Evolutionary conservation across 768 basidiomycete species (phyloP).

Genomic region (Fibroporia radiculosa): DNA sequence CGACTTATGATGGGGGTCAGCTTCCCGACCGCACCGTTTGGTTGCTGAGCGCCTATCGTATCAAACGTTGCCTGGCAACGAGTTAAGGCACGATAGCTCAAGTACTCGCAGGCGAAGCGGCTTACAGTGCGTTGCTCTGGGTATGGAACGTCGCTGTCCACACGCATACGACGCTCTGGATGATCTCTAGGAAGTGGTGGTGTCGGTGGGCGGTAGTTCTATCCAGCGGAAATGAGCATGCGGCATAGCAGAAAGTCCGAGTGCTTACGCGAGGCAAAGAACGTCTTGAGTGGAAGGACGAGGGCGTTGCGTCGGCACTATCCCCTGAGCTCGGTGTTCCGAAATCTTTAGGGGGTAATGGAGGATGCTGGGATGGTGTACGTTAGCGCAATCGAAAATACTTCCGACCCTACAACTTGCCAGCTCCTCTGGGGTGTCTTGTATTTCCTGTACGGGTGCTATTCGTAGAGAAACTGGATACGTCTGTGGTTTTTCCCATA

Average conservation of each 20-base stretch:
- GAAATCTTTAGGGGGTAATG: too few species aligned
- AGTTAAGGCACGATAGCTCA: too few species aligned
- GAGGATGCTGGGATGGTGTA: background rate
- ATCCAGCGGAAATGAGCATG: slow-evolving; percentile 1
- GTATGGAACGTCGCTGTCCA: background rate
- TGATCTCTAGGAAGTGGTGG: slow-evolving; percentile 21
- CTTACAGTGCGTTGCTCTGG: background rate
- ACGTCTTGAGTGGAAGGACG: slow-evolving; percentile 8
- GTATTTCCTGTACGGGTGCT: too few species aligned
- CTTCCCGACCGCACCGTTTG: too few species aligned
- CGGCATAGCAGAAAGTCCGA: background rate
- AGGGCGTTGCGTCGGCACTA: slow-evolving; percentile 1
- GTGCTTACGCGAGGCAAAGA: slow-evolving; percentile 15
- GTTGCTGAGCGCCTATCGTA: too few species aligned
- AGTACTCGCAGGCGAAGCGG: too few species aligned
- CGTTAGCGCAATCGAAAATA: background rate
- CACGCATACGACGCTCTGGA: slow-evolving; percentile 3
- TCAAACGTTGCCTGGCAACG: background rate
- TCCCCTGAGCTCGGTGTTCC: too few species aligned
- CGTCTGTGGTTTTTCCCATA: too few species aligned
- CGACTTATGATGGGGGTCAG: too few species aligned
- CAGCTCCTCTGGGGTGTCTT: background rate
- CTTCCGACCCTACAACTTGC: background rate
- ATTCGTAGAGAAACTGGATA: too few species aligned
- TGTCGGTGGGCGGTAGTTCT: slow-evolving; percentile 27